phyloP scores from a whole-genome alignment of 73 alveolate species.

The Breviolum minutum region DNA sequence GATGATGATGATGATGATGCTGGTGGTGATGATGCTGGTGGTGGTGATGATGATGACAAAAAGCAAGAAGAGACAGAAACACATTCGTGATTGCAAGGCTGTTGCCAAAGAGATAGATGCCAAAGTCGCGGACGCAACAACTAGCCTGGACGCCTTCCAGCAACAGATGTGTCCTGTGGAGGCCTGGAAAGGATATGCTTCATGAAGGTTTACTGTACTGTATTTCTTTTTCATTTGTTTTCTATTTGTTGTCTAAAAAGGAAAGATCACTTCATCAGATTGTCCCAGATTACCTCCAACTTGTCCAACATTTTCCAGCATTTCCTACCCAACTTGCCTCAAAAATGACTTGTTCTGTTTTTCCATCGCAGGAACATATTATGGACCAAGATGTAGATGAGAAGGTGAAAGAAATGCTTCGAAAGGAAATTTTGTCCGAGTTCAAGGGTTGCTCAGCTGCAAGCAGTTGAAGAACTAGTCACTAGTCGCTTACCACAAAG shows the following conservation, averaged over 20 bases:
- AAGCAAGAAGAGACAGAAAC: too few species aligned
- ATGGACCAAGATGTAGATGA: conserved; percentile 43
- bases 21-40: background rate
- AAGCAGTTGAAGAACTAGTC: too few species aligned
- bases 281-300: background rate
- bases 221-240: too few species aligned
- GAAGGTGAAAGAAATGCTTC: conserved; percentile 30
- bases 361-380: background rate
- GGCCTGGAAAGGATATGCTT: background rate
- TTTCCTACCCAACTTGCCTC: background rate
- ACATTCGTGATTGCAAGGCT: background rate
- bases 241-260: background rate
- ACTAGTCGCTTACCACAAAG: too few species aligned
- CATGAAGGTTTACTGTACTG: background rate
- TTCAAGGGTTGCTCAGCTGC: background rate
- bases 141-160: conserved; percentile 12
- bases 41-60: background rate
- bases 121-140: conserved; percentile 47
- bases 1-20: background rate
- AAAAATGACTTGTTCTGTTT: too few species aligned
- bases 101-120: conserved; percentile 12
- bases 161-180: conserved; percentile 39
- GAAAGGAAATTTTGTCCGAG: conserved; percentile 38
- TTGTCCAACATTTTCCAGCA: background rate
- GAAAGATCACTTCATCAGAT: background rate